phyloP scores from a whole-genome alignment of 2,329 filamentous ascomycete genomes.

The Clonostachys solani region DNA sequence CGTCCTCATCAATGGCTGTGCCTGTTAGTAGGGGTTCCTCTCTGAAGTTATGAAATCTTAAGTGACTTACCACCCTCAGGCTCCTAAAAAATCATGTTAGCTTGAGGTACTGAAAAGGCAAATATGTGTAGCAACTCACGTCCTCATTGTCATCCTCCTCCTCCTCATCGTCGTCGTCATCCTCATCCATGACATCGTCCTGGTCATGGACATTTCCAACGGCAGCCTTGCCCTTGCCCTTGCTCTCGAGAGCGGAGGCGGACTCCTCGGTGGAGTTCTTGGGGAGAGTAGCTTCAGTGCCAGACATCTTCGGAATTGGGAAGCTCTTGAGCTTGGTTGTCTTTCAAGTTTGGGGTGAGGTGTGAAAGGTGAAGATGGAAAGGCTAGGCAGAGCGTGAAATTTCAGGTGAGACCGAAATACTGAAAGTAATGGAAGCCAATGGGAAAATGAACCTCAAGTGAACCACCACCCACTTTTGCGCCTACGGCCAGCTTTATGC shows the following conservation, averaged over 20 bases:
- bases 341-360: not conserved
- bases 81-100: not conserved
- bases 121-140: conserved; percentile 2
- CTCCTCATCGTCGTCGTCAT: conserved; percentile 70
- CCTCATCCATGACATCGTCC: conserved; percentile 71
- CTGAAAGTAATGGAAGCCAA: too few species aligned
- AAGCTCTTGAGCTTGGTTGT: not conserved
- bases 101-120: not conserved
- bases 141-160: conserved; percentile 45
- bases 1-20: conserved; percentile 63
- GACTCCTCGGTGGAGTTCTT: conserved; percentile 32
- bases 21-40: conserved; percentile 3
- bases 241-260: conserved; percentile 45
- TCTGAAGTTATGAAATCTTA: too few species aligned
- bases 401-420: too few species aligned
- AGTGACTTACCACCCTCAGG: not conserved
- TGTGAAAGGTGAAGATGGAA: conserved; percentile 1
- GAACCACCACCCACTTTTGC: too few species aligned
- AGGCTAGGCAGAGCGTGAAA: not conserved
- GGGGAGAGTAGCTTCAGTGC: conserved; percentile 44
- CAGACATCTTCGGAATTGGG: conserved; percentile 33
- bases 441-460: too few species aligned
- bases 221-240: conserved; percentile 84
- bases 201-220: conserved; percentile 41
- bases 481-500: not conserved